phyloP scores from a whole-genome alignment of 2,329 filamentous ascomycete species.

The Aureobasidium sp. region DNA sequence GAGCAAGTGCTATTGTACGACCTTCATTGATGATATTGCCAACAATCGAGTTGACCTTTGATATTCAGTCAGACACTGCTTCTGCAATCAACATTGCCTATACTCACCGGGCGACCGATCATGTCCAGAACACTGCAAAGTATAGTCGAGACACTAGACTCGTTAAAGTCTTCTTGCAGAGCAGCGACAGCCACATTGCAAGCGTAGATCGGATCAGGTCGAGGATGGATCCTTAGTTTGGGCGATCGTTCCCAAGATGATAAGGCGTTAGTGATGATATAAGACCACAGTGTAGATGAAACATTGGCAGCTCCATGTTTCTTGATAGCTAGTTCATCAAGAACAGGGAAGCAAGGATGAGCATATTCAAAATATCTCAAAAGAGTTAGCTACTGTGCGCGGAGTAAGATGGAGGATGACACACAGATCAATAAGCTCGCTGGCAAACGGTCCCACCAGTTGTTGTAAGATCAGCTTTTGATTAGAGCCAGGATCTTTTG shows the following conservation, averaged over 20 bases:
- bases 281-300: constrained; percentile 1
- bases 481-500: constrained; percentile 10
- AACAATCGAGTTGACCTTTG: constrained; percentile 25
- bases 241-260: neutral
- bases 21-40: constrained; percentile 49
- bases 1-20: constrained; percentile 47
- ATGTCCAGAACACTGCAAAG: constrained; percentile 36
- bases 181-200: constrained; percentile 39
- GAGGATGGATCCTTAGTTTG: constrained; percentile 4
- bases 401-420: neutral
- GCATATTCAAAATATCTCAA: constrained; percentile 36
- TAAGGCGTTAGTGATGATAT: constrained; percentile 6
- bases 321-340: constrained; percentile 27
- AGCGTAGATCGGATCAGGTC: constrained; percentile 34
- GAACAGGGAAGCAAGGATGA: constrained; percentile 34
- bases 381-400: neutral
- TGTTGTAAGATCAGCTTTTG: constrained; percentile 6
- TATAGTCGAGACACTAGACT: constrained; percentile 35
- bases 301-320: neutral
- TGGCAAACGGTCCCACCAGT: constrained; percentile 1
- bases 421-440: constrained; percentile 6
- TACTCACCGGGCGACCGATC: constrained; percentile 33
- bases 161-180: constrained; percentile 37
- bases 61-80: neutral
- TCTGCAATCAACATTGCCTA: neutral